Conservation (phyloP, 169 alveolate genomes). For the Eimeria zaria region DNA sequence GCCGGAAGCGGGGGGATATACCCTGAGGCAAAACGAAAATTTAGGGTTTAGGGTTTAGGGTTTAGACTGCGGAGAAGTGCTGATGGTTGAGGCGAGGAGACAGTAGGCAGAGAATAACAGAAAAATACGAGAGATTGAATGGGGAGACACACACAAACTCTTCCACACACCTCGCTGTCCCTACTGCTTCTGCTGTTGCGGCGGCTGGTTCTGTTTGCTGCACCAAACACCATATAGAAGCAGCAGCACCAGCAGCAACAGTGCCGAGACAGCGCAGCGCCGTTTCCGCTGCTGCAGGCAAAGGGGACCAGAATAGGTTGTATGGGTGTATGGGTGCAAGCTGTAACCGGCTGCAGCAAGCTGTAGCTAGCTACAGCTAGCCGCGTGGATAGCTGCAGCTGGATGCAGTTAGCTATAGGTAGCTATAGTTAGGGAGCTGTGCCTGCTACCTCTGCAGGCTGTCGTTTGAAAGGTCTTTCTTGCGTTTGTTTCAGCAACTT, state of each 20-base stretch:
- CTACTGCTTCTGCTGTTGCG: background rate
- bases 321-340: no score
- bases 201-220: background rate
- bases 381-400: background rate
- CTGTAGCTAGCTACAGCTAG: background rate
- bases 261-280: background rate
- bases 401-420: background rate
- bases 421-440: background rate
- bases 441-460: background rate
- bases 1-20: conserved; percentile 12
- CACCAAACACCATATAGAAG: background rate
- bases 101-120: background rate
- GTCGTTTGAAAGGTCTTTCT: background rate
- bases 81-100: background rate
- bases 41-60: conserved; percentile 3
- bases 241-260: conserved; percentile 1
- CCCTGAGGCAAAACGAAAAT: background rate
- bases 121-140: no score
- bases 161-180: background rate
- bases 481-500: background rate
- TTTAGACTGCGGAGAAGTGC: background rate
- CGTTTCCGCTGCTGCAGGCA: background rate
- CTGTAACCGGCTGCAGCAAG: background rate
- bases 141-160: no score
- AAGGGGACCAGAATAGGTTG: background rate